Conservation (phyloP, 768 basidiomycete genomes). For the Floccularia luteovirens region DNA sequence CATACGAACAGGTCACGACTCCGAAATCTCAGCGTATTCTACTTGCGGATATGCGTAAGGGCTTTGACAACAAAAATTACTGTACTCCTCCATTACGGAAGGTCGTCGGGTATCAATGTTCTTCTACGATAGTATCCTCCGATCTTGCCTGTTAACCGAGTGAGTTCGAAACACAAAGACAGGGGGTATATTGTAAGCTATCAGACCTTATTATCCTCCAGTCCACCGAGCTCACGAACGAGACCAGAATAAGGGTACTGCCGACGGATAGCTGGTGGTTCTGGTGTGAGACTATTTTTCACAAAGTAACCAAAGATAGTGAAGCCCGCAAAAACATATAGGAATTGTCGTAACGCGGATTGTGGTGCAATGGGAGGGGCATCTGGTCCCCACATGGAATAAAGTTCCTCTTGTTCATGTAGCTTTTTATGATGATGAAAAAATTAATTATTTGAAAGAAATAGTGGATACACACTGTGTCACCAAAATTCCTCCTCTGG, state of each 20-base stretch:
- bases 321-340: conserved; percentile 54
- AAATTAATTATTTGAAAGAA: conserved; percentile 9
- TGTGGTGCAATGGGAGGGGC: conserved; percentile 52
- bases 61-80: too few relatives aligned
- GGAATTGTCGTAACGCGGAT: conserved; percentile 58
- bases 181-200: not conserved
- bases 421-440: conserved; percentile 38
- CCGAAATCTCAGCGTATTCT: too few relatives aligned
- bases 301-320: conserved; percentile 53
- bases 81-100: too few relatives aligned
- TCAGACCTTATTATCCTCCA: conserved; percentile 71
- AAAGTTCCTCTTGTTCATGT: conserved; percentile 73
- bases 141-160: conserved; percentile 23
- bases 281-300: conserved; percentile 48
- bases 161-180: conserved; percentile 1
- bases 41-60: too few relatives aligned
- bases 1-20: too few relatives aligned
- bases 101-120: too few relatives aligned
- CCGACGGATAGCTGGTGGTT: conserved; percentile 59
- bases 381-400: conserved; percentile 88
- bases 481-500: conserved; percentile 76
- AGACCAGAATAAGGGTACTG: conserved; percentile 75
- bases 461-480: conserved; percentile 38
- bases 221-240: conserved; percentile 68
- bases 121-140: conserved; percentile 13